Conservation (phyloP, 2,329 filamentous ascomycete genomes). For the Cladorrhinum sp. region DNA sequence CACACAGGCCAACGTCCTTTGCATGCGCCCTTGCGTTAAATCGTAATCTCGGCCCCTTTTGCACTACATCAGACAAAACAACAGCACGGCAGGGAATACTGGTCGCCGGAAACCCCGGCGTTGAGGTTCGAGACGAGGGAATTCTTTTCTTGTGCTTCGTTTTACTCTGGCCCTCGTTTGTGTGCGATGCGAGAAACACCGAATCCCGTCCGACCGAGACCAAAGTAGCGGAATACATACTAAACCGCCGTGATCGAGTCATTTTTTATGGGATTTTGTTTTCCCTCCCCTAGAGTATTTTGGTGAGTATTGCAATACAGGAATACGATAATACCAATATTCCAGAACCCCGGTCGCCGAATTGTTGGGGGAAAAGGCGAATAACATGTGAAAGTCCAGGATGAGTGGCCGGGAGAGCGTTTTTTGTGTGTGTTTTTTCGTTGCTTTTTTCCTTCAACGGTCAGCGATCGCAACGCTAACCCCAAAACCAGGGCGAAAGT, state of each 20-base stretch:
- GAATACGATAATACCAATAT: background rate
- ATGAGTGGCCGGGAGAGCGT: background rate
- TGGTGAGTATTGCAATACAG: too few species aligned
- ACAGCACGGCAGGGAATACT: background rate
- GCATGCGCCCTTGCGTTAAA: background rate
- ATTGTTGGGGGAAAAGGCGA: background rate
- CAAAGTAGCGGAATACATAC: background rate
- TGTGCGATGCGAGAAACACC: background rate
- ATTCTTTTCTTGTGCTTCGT: background rate
- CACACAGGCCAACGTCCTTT: too few species aligned
- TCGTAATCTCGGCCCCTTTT: background rate
- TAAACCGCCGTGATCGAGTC: background rate
- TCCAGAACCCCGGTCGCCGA: background rate
- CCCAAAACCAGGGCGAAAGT: background rate
- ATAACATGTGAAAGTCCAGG: slow-evolving; percentile 5
- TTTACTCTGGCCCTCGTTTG: background rate
- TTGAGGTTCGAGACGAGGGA: background rate
- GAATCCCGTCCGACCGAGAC: background rate
- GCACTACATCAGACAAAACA: background rate
- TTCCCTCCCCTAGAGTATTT: background rate
- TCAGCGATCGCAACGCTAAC: slow-evolving; percentile 6
- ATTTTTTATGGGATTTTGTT: background rate
- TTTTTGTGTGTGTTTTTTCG: background rate
- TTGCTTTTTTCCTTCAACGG: slow-evolving; percentile 9
- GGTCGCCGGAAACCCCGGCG: background rate